Evolutionary conservation across 768 basidiomycete genomes (phyloP).

Genomic region (Boletus reticulatus): DNA sequence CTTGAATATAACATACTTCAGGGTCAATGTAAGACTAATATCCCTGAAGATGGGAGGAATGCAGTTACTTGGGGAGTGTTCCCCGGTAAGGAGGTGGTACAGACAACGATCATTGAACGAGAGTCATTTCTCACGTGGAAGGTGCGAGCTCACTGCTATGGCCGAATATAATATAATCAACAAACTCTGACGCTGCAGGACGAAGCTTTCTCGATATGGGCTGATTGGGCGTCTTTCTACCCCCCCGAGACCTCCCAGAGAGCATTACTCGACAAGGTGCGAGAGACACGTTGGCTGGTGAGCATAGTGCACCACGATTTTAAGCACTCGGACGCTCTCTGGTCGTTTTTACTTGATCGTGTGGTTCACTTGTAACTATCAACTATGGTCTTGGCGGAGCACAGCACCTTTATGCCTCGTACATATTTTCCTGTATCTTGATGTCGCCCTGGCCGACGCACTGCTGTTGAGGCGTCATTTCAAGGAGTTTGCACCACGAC

Average conservation of each 20-base stretch:
- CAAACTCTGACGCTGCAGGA: constrained; percentile 50
- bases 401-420: too few species aligned
- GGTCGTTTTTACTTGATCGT: constrained; percentile 72
- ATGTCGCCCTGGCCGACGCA: too few species aligned
- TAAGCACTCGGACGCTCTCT: constrained; percentile 72
- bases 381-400: not conserved
- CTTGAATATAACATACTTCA: constrained; percentile 23
- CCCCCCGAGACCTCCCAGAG: constrained; percentile 72
- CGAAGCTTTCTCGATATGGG: constrained; percentile 95
- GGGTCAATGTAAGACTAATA: constrained; percentile 81
- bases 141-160: constrained; percentile 44
- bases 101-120: constrained; percentile 94
- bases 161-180: not conserved
- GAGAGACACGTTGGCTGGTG: constrained; percentile 82
- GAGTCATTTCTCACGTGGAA: constrained; percentile 97
- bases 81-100: constrained; percentile 92
- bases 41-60: constrained; percentile 76
- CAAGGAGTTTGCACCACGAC: too few species aligned
- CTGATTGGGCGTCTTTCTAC: constrained; percentile 89
- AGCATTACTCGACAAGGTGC: constrained; percentile 65
- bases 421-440: too few species aligned
- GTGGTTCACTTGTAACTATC: not conserved
- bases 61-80: constrained; percentile 99
- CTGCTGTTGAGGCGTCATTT: too few species aligned
- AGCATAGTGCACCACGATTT: constrained; percentile 94